Conservation (phyloP, 305 asterid genomes). For the Nicotiana rustica region DNA sequence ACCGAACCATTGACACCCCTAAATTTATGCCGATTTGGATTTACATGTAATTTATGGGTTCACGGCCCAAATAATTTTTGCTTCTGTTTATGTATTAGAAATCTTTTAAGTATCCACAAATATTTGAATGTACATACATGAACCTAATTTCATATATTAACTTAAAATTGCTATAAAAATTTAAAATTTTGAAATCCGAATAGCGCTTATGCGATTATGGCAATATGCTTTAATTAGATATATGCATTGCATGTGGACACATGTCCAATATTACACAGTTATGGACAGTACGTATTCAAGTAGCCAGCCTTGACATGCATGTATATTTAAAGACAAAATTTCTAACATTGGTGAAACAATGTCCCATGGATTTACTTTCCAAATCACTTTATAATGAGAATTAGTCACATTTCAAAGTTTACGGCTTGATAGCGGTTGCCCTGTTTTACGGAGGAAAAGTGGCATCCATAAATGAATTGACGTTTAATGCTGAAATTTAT, state of each 20-base stretch:
- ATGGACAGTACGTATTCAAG: background rate
- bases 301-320: slow-evolving; percentile 11
- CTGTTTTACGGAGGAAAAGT: background rate
- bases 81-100: too few species aligned
- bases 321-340: background rate
- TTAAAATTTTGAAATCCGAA: too few species aligned
- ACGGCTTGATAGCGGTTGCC: background rate
- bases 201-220: too few species aligned
- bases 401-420: background rate
- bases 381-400: background rate
- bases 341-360: background rate
- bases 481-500: background rate
- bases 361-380: background rate
- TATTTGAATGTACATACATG: too few species aligned
- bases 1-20: too few species aligned
- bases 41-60: too few species aligned
- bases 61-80: too few species aligned
- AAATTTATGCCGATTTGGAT: too few species aligned
- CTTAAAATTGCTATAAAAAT: too few species aligned
- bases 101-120: too few species aligned
- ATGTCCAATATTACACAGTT: background rate
- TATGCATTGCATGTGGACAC: slow-evolving; percentile 11
- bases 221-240: background rate
- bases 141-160: too few species aligned
- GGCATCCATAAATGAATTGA: background rate